Evolutionary conservation across 345 rosid genomes (phyloP).

Genomic region (Brassica juncea): DNA sequence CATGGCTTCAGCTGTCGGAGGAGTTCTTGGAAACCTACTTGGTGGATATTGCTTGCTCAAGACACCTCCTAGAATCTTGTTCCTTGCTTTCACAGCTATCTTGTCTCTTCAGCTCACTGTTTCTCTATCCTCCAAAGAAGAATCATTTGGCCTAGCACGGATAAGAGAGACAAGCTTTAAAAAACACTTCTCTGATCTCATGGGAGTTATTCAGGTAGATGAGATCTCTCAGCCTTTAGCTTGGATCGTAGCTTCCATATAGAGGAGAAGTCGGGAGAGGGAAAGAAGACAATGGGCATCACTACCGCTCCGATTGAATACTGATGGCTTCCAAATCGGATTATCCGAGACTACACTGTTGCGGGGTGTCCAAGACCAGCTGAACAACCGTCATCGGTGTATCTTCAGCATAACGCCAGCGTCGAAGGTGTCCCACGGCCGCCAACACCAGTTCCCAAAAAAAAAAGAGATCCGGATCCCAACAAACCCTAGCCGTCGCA

Average conservation of each 20-base stretch:
- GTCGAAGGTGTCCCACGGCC: too few species aligned
- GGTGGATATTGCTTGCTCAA: conserved; percentile 65
- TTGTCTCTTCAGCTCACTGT: conserved; percentile 61
- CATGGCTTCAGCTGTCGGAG: conserved; percentile 87
- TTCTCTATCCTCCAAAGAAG: conserved; percentile 54
- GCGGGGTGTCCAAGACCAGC: too few species aligned
- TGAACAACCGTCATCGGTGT: too few species aligned
- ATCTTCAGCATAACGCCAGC: too few species aligned
- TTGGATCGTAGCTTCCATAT: conserved; percentile 70
- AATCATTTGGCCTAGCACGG: conserved; percentile 54
- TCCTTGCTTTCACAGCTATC: conserved; percentile 54
- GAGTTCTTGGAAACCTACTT: conserved; percentile 75
- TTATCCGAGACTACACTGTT: too few species aligned
- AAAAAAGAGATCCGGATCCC: too few species aligned
- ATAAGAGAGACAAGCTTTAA: conserved; percentile 38
- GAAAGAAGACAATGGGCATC: conserved; percentile 24
- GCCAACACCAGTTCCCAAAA: too few species aligned
- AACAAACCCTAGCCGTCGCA: neutral
- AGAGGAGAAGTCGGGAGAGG: neutral
- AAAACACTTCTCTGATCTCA: conserved; percentile 54
- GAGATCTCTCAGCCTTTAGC: conserved; percentile 56
- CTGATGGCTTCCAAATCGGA: too few species aligned
- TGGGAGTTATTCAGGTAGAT: conserved; percentile 50
- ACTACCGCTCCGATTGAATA: too few species aligned
- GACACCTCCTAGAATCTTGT: conserved; percentile 51